Conservation (phyloP, 2,329 filamentous ascomycete genomes). For the Calonectria crousiana region DNA sequence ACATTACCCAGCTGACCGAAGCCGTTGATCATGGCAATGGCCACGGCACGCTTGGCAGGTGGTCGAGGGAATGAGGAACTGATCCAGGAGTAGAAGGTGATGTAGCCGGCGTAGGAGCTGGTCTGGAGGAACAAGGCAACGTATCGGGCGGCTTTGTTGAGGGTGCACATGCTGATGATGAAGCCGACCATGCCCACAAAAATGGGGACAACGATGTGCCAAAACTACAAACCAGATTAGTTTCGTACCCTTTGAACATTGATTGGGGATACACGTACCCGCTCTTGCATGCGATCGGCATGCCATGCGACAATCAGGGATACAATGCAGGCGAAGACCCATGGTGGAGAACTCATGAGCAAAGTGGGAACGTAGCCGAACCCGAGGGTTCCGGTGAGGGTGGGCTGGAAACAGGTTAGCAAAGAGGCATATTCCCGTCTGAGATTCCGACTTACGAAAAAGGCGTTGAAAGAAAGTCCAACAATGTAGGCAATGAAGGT, state of each 20-base stretch:
- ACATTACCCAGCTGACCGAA: constrained; percentile 70
- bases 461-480: constrained; percentile 69
- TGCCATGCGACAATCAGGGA: constrained; percentile 68
- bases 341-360: constrained; percentile 69
- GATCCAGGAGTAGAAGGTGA: constrained; percentile 71
- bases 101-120: constrained; percentile 68
- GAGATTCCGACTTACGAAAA: constrained; percentile 57
- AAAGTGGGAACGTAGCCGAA: constrained; percentile 65
- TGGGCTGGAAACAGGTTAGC: constrained; percentile 51
- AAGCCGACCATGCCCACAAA: constrained; percentile 67
- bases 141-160: constrained; percentile 68
- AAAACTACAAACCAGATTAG: constrained; percentile 56
- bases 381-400: constrained; percentile 65
- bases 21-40: constrained; percentile 71
- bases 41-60: constrained; percentile 71
- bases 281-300: constrained; percentile 66
- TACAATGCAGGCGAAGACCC: constrained; percentile 70
- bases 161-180: constrained; percentile 70
- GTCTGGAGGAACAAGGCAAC: constrained; percentile 71
- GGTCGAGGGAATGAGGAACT: constrained; percentile 68
- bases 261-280: constrained; percentile 47
- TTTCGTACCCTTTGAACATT: not conserved
- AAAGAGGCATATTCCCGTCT: not conserved
- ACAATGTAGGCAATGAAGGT: constrained; percentile 72
- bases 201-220: constrained; percentile 68